Evolutionary conservation across 1,284 basidiomycete genomes (phyloP), one percentile per base, ranked within the genome.

Genomic region (Bondarzewia mesenterica): DNA sequence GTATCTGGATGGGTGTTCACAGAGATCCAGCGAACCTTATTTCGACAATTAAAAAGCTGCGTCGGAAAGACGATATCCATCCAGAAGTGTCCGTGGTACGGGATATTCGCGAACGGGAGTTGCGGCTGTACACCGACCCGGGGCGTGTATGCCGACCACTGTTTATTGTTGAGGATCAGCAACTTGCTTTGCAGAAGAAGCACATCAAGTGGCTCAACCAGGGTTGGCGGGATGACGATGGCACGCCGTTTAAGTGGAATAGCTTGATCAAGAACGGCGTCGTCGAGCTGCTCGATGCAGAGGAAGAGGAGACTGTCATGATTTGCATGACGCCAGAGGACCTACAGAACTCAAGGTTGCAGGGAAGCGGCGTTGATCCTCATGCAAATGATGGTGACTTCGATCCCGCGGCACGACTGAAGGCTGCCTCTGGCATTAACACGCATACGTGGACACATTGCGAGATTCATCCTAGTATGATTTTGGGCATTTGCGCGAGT

Each of bases 1-100:
- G 96, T 62, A 93, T 98, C 8, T 99, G 96, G 96, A 93, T 97
- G 79, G 96, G 96, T 56, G 92, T 98, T n/a, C 94, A 98, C 69
- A 89, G 93, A 51, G 90, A 98, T 58, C 91, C 95, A 15, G 85
- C 85, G 42, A 89, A 91, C 58, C 75, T 99, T 47, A 91, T 98
- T 54, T 87, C 88, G 62, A 97, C 94, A 20, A 81, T 99, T 62
- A 88, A 94, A 64, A 87, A 89, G 59, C 77, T 99, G 55, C 82
- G 96, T 54, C 76, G 96, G 57, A 93, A 91, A 64, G 93, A 96
- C 57, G 94, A 98, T 65, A 94, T 99, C 64, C 91, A 88, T 62
- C 82, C 90, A 45, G 95, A 99, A 68, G 93, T 98, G 8, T 95
- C 92, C 23, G 90, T 99, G 44, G 95, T 99, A 16, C 84, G 95